Evolutionary conservation across 2,329 filamentous ascomycete species (phyloP).

Genomic region (Aspergillus pseudonomiae): DNA sequence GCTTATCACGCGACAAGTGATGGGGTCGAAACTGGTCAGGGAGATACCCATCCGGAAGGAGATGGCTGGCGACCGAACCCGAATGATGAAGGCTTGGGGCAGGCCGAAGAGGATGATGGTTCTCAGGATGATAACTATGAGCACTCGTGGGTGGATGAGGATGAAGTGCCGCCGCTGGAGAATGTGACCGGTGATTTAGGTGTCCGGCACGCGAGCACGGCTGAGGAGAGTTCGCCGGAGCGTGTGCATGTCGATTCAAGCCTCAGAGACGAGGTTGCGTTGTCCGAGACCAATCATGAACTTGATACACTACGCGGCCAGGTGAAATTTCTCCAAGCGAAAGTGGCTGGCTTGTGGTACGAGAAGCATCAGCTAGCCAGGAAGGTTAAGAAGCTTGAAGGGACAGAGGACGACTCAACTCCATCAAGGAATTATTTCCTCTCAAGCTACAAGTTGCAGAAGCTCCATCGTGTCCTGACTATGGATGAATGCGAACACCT

Average conservation of each 20-base stretch:
- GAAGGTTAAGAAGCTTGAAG: not conserved
- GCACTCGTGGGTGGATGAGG: not conserved
- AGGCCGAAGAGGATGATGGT: not conserved
- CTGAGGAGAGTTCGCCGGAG: not conserved
- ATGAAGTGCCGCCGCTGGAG: not conserved
- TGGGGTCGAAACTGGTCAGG: constrained; percentile 1
- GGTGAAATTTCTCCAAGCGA: not conserved
- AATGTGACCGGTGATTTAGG: not conserved
- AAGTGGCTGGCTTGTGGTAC: not conserved
- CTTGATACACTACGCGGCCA: not conserved
- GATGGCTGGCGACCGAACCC: not conserved
- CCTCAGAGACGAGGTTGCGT: not conserved
- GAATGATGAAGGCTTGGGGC: not conserved
- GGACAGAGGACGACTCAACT: not conserved
- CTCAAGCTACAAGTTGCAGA: not conserved
- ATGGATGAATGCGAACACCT: not conserved
- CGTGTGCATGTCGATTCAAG: not conserved
- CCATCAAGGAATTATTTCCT: not conserved
- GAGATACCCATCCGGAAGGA: constrained; percentile 12
- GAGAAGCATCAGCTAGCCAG: not conserved
- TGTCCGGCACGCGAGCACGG: not conserved
- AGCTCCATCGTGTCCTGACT: not conserved
- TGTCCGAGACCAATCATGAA: not conserved
- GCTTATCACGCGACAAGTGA: not conserved
- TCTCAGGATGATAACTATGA: not conserved